Evolutionary conservation across 1,284 basidiomycete genomes (phyloP), one percentile per base, ranked within the genome.

Genomic region (Fomitiporia mediterranea): DNA sequence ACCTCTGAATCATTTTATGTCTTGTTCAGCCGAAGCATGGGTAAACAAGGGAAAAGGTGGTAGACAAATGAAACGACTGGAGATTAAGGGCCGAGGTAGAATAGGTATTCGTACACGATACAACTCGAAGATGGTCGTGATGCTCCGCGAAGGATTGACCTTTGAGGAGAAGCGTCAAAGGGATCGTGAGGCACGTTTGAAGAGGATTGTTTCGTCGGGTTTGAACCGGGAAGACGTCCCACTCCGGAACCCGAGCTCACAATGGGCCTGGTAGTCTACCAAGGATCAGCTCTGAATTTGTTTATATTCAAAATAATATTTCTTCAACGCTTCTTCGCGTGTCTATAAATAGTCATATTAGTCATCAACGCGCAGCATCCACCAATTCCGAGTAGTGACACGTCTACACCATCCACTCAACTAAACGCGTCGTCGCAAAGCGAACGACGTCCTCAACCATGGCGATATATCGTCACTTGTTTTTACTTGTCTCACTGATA

Each of bases 111-210:
- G 88, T 58, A 78, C 83, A 27, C 91, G 92, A 66, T 87, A 86
- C 0, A 82, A 84, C 57, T 85, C 94, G 1, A 81, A 86, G 53
- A 68, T 98, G 69, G 81, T 83, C 67, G 86, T 98, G 32, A 71
- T 94, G 1, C 72, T 98, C 61, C 84, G 83, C 61, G 89, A 94
- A 66, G 95, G 94, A 4, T 86, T 86, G 76, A 93, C 90, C 7
- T 69, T 81, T 48, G 83, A 83, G 62, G 82, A 95, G 70, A 73
- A 86, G 63, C 78, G 82, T 62, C 76, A 77, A 40, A 81, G 80
- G 62, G 80, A 80, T 61, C 78, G 86, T 58, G 76, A 76, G 60
- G 82, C 84, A 65, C 87, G 84, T 66, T 68, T 95, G 68, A 82
- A 78, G 66, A 81, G 80, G 69, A 88, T 94, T 55, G 82, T 89